Evolutionary conservation across 177 flowering plant genomes (phyloP).

Genomic region (Vitis hybrid): DNA sequence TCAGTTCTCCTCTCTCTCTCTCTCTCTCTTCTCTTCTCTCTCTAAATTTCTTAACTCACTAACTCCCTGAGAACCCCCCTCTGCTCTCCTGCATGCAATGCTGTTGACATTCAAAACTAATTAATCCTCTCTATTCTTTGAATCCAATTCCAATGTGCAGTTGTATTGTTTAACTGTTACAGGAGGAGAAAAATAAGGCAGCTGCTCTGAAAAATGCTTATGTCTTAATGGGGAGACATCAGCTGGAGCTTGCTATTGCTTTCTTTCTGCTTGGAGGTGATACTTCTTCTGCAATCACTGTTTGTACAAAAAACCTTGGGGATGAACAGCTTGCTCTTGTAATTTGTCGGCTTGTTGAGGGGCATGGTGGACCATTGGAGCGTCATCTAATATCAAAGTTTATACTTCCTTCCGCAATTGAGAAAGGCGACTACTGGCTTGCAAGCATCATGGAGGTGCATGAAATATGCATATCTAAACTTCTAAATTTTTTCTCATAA

Average conservation of each 20-base stretch:
- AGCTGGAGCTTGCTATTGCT: slow-evolving; percentile 88
- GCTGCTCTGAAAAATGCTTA: slow-evolving; percentile 99
- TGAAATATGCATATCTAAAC: slow-evolving; percentile 4
- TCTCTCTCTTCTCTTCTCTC: too few species aligned
- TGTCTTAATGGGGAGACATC: slow-evolving; percentile 96
- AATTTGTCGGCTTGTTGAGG: slow-evolving; percentile 86
- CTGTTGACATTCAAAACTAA: background rate
- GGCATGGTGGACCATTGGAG: slow-evolving; percentile 68
- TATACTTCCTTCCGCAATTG: slow-evolving; percentile 76
- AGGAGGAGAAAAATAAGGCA: slow-evolving; percentile 94
- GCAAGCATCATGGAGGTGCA: slow-evolving; percentile 81
- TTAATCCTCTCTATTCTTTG: background rate
- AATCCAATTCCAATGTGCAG: background rate
- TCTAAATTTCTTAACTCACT: too few species aligned
- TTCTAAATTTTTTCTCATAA: slow-evolving; percentile 1
- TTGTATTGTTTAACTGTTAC: slow-evolving; percentile 14
- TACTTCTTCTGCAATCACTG: slow-evolving; percentile 73
- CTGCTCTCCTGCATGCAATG: background rate
- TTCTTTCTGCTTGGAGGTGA: slow-evolving; percentile 99
- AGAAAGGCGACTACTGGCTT: slow-evolving; percentile 84
- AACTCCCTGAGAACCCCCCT: too few species aligned
- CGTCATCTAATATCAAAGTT: slow-evolving; percentile 57
- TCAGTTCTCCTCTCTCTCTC: too few species aligned
- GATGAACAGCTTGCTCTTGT: slow-evolving; percentile 99
- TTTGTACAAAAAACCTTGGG: slow-evolving; percentile 86